Evolutionary conservation across 768 basidiomycete genomes (phyloP), one percentile per base, ranked within the genome.

Genomic region (Pleurotus sapidus): DNA sequence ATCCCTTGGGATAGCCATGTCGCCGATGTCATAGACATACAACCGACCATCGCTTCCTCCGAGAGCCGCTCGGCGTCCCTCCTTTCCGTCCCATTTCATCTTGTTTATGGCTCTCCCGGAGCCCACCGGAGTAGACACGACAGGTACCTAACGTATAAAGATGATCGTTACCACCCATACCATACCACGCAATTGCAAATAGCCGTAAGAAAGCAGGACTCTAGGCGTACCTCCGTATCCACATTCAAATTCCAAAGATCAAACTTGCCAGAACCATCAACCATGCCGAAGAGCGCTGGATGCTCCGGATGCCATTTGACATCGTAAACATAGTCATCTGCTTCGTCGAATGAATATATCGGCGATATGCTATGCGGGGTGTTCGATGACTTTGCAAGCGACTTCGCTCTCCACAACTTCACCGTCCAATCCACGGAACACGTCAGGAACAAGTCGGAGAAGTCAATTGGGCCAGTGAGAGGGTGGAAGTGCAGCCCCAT

Each of bases 251-350:
- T 98, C 97, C 97, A 99, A 39, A 99, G 67, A 66, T 98, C 93
- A 70, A 99, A 98, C 70, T 89, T 91, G 23, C 95, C 97, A 1
- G 91, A 89, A 2, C 97, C 97, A 68, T 98, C 95, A 2, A 93
- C 97, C 3, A 86, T 87, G 18, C 92, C 95, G 69, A 98, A 99
- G 47, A 95, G 60, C 1, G 96, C 94, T 12, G 97, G 97, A 72
- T 99, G 95, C 12, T 84, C 79, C 5, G 96, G 95, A 69, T 99
- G 97, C 97, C 97, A 99, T 69, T 89, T 92, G 46, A 93, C 95
- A 74, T 98, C 97, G 73, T 97, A 98, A 8, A 99, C 96, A 68
- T 98, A 98, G 70, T 99, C 97, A 67, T 95, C 94, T 11, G 95
- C 92, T 71, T 98, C 96, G 62, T 99, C 96, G 65, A 99, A 98